These are phyloP conservation scores for Yamadazyma triangularis DNA, from an alignment of 1,139 yeast genomes.

Conservation along the genomic window DNA sequence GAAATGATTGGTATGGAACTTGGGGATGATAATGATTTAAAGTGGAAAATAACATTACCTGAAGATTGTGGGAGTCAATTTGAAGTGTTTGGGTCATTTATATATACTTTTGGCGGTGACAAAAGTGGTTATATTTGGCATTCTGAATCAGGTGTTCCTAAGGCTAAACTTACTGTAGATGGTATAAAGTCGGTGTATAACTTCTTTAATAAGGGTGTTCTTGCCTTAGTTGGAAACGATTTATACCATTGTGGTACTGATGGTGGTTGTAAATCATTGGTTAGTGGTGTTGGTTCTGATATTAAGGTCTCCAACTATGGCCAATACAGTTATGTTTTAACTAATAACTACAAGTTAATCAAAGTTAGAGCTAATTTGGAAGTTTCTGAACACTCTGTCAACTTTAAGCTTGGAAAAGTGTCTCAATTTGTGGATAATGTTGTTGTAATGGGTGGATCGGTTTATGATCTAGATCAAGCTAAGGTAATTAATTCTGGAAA, in stretches of 20 bases:
- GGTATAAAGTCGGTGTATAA: no score
- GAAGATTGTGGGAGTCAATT: not conserved
- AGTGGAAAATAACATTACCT: constrained; percentile 14
- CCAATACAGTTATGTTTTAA: constrained; percentile 11
- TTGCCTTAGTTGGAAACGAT: not conserved
- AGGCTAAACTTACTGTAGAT: not conserved
- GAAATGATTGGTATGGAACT: constrained; percentile 23
- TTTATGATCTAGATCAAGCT: constrained; percentile 4
- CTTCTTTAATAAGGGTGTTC: not conserved
- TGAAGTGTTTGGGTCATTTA: not conserved
- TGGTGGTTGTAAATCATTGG: no score
- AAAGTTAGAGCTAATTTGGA: constrained; percentile 9
- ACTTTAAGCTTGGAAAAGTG: constrained; percentile 7
- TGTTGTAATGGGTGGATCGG: constrained; percentile 7
- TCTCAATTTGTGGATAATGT: constrained; percentile 17
- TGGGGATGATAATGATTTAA: constrained; percentile 5
- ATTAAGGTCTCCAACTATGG: constrained; percentile 6
- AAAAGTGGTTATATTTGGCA: no score
- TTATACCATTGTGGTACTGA: not conserved
- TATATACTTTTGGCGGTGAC: not conserved
- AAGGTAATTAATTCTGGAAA: constrained; percentile 3
- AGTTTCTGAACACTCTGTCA: constrained; percentile 1
- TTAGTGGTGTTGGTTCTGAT: constrained; percentile 2
- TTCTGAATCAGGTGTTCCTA: no score
- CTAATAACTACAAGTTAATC: constrained; percentile 9